A percentile compares a stretch with the other conserved stretches of the same genome.
Conservation (phyloP, 148 eudicot species). For the Nyssa sinensis region DNA sequence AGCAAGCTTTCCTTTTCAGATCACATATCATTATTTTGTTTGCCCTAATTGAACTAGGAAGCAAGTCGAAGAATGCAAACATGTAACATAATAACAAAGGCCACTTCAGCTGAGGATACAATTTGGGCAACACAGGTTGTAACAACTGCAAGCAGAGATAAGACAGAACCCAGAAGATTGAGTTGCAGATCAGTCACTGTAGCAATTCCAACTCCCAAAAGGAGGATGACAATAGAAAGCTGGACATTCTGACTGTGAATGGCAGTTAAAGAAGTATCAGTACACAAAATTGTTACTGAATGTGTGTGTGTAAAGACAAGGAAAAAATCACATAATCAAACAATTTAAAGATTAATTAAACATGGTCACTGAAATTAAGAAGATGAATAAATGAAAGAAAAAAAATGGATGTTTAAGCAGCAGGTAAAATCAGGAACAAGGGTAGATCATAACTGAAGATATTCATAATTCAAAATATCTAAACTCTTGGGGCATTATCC, state of each 20-base stretch:
- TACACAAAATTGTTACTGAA: conserved; percentile 3
- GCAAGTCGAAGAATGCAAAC: neutral
- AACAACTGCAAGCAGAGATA: conserved; percentile 58
- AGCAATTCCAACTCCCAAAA: conserved; percentile 72
- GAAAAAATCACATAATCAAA: neutral
- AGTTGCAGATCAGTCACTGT: conserved; percentile 75
- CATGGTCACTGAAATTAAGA: neutral
- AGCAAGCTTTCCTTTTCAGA: neutral
- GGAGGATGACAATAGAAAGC: conserved; percentile 51
- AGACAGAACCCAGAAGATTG: conserved; percentile 54
- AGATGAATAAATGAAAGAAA: neutral
- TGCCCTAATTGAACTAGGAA: neutral
- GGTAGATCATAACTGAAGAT: neutral
- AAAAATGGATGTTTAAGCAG: neutral
- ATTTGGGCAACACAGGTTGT: conserved; percentile 77
- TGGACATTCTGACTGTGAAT: conserved; percentile 53
- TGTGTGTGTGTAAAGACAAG: neutral
- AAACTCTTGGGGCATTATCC: no score
- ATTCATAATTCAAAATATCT: neutral
- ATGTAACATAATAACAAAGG: neutral
- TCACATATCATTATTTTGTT: neutral
- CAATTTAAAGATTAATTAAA: neutral
- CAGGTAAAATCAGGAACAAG: neutral
- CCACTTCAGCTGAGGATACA: conserved; percentile 42
- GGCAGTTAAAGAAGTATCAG: conserved; percentile 10